Base-by-base conservation (phyloP, 441 rosid species). In the Pelargonium australe region DNA sequence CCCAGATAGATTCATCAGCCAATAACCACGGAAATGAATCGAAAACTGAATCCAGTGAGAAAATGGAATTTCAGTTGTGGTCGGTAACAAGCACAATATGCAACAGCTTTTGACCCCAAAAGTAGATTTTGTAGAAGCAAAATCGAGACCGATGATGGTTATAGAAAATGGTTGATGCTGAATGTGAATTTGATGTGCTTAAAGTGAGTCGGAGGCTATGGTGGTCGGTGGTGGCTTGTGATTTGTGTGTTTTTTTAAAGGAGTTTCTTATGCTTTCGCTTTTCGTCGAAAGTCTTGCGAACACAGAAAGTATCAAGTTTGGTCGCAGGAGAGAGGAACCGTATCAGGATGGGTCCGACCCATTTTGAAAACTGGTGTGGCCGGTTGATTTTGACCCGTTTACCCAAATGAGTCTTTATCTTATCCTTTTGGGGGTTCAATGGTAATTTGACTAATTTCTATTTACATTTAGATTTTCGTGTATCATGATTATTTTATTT, bases 1-100 rank as follows among this genome's bases (percentile, higher is more conserved):
- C 61, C 66, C 64, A 58, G 70, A 77, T 65, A n/a, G 60, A 2
- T 7, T 60, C 43, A 37, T 57, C 53, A 0, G 10, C 16, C 16
- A 31, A 60, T 65, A 45, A 8, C 66, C 9, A 9, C 62, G 16
- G 17, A 63, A 31, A 31, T 31, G 5, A 31, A 31, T 31, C 4
- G 37, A 3, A 37, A 37, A 37, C 0, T 37, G 41, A 37, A 37
- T 0, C 41, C 41, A 6, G 41, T 0, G 8, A 37, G 7, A 11
- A 47, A 47, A 47, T 47, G 8, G 53, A 13, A 45, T 9, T 45
- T 45, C 51, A 7, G 16, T 1, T 3, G 37, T 34, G 37, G 37
- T 34, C 31, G 31, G 5, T 16, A 13, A 53, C 60, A 53, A 5
- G 60, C 20, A n/a, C 60, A 53, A 53, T 53, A 7, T 34, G 37